phyloP scores from a whole-genome alignment of 2,329 filamentous ascomycete genomes.

The Phialophora macrospora region DNA sequence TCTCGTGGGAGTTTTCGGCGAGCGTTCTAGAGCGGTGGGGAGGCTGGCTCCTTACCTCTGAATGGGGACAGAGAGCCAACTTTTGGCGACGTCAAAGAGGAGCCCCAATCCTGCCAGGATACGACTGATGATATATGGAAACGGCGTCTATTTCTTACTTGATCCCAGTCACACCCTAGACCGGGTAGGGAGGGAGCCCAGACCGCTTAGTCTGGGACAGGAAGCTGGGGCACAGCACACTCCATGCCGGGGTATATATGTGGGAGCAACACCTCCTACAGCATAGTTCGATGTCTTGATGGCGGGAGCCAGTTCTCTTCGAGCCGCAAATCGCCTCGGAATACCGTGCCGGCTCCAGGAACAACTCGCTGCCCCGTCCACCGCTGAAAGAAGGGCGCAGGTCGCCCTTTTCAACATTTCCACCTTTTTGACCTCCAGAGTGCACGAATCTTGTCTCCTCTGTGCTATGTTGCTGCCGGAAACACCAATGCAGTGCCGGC shows the following conservation, averaged over 20 bases:
- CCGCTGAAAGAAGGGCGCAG: constrained; percentile 23
- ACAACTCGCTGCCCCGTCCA: constrained; percentile 5
- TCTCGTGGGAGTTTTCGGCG: constrained; percentile 52
- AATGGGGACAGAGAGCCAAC: constrained; percentile 50
- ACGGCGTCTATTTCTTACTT: neutral
- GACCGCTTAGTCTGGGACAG: constrained; percentile 4
- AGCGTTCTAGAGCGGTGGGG: constrained; percentile 49
- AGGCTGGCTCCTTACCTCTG: constrained; percentile 46
- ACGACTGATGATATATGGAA: constrained; percentile 36
- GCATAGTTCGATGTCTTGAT: constrained; percentile 17
- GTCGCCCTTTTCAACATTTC: constrained; percentile 15
- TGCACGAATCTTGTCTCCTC: constrained; percentile 19
- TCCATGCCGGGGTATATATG: constrained; percentile 9
- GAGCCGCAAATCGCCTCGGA: constrained; percentile 7
- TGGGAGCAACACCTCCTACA: constrained; percentile 13
- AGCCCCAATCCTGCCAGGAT: constrained; percentile 45
- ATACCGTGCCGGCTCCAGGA: constrained; percentile 11
- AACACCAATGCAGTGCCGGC: neutral
- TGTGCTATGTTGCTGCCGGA: constrained; percentile 13
- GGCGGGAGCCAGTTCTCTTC: constrained; percentile 6
- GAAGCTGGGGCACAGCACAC: constrained; percentile 12
- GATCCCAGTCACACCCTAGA: neutral
- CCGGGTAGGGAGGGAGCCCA: neutral
- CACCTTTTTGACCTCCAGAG: constrained; percentile 10
- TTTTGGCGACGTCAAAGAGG: constrained; percentile 51